Percentiles rank a stretch among this genome's conserved stretches.
phyloP scores from a whole-genome alignment of 1,284 basidiomycete species.

The Pholiota adiposa region DNA sequence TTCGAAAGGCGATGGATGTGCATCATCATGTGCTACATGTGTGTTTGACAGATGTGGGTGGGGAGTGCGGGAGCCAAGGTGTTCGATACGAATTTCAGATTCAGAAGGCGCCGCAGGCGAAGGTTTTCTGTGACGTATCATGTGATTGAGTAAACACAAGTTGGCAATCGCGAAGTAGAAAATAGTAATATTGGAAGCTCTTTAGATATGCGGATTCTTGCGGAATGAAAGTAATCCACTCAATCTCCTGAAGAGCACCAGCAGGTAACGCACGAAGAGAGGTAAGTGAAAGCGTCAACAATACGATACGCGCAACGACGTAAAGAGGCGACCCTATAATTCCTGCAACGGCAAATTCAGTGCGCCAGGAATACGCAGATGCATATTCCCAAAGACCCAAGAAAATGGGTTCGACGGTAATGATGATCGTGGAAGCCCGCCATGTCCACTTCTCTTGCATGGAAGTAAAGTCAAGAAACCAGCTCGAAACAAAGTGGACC shows the following conservation, averaged over 20 bases:
- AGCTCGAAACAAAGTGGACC: background rate
- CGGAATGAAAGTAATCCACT: conserved; percentile 3
- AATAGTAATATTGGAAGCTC: no score
- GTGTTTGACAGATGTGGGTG: no score
- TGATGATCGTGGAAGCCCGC: background rate
- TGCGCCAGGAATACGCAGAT: background rate
- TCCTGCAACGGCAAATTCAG: background rate
- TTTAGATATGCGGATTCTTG: background rate
- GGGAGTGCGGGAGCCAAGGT: no score
- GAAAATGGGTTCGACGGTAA: background rate
- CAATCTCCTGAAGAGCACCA: background rate
- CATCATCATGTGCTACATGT: no score
- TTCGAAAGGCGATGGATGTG: no score
- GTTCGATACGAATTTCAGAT: no score
- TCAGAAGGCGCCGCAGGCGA: no score
- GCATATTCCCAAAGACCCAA: background rate
- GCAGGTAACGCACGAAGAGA: background rate
- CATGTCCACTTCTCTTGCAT: background rate
- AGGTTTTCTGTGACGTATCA: no score
- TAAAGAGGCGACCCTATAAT: background rate
- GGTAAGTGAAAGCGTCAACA: background rate
- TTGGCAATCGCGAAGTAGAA: no score
- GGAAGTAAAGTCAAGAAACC: background rate
- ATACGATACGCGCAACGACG: background rate
- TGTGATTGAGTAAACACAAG: no score